phyloP scores from a whole-genome alignment of 2,329 filamentous ascomycete species.

The Aspergillus clavatus region DNA sequence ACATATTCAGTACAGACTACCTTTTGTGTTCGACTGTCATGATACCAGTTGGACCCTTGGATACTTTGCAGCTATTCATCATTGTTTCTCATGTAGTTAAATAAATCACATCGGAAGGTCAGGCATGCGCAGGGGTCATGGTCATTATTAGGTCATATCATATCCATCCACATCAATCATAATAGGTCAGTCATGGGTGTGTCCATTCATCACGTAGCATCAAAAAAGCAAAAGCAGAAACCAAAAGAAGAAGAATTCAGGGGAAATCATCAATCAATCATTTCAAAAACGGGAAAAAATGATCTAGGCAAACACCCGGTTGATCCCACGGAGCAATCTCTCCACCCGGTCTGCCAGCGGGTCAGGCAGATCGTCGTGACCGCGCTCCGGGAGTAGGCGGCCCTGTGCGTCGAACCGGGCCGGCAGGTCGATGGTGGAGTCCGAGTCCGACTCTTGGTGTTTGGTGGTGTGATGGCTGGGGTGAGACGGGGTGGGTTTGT shows the following conservation, averaged over 20 bases:
- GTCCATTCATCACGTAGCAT: background rate
- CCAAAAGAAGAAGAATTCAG: background rate
- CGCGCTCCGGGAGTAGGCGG: slow-evolving; percentile 29
- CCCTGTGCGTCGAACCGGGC: slow-evolving; percentile 42
- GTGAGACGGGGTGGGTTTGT: slow-evolving; percentile 1
- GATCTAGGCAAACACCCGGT: slow-evolving; percentile 18
- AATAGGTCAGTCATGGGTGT: background rate
- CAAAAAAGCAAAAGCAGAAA: background rate
- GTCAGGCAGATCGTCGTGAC: slow-evolving; percentile 20
- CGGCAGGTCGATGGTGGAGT: slow-evolving; percentile 42
- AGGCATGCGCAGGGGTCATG: background rate
- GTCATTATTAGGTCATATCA: background rate
- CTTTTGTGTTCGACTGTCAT: background rate
- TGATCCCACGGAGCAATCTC: slow-evolving; percentile 31
- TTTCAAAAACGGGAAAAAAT: slow-evolving; percentile 1
- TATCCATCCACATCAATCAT: background rate
- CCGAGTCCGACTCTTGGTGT: slow-evolving; percentile 31
- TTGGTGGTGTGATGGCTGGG: slow-evolving; percentile 6
- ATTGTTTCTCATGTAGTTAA: background rate
- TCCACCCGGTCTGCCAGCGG: slow-evolving; percentile 33
- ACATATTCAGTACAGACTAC: background rate
- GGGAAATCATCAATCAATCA: background rate
- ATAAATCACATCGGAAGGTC: background rate
- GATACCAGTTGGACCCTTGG: no score
- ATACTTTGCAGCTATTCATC: background rate